Percentiles rank a stretch among this genome's conserved stretches.
These are phyloP conservation scores for Pistacia integerrima DNA, from an alignment of 345 rosid genomes.

Conservation along the genomic window DNA sequence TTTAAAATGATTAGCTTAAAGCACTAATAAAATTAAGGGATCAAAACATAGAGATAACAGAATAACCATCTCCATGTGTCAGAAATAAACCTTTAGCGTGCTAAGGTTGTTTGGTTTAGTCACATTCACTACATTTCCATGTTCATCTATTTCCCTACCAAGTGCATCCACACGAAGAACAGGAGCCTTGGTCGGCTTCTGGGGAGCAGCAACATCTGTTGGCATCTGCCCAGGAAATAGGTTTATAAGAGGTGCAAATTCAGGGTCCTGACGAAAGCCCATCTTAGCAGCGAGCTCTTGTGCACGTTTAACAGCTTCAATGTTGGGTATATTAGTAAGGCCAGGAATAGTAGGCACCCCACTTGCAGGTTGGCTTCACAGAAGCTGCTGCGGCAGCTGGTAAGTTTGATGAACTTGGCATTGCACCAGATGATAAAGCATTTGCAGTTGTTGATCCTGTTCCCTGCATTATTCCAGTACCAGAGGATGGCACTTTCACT, in stretches of 20 bases:
- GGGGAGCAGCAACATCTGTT: slow-evolving; percentile 54
- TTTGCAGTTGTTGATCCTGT: slow-evolving; percentile 24
- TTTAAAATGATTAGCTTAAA: not conserved
- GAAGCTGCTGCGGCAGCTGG: slow-evolving; percentile 36
- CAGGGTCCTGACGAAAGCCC: slow-evolving; percentile 84
- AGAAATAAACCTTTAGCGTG: slow-evolving; percentile 77
- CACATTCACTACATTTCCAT: slow-evolving; percentile 79
- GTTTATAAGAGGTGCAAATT: slow-evolving; percentile 70
- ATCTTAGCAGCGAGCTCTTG: slow-evolving; percentile 86
- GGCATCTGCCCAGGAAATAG: slow-evolving; percentile 71
- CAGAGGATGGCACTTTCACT: slow-evolving; percentile 7
- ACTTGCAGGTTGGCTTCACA: slow-evolving; percentile 32
- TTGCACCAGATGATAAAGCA: slow-evolving; percentile 29
- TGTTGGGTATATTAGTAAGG: slow-evolving; percentile 45
- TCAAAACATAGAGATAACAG: not conserved
- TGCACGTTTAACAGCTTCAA: slow-evolving; percentile 90
- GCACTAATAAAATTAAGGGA: slow-evolving; percentile 5
- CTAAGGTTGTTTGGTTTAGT: slow-evolving; percentile 92
- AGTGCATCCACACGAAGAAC: slow-evolving; percentile 88
- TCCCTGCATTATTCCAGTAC: slow-evolving; percentile 28
- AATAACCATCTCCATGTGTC: not conserved
- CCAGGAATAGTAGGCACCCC: slow-evolving; percentile 39
- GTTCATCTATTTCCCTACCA: slow-evolving; percentile 97
- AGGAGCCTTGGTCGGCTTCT: slow-evolving; percentile 85
- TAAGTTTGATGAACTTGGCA: slow-evolving; percentile 29